Evolutionary conservation across 176 grass and related monocot genomes (phyloP).

Genomic region (Pharus latifolius): DNA sequence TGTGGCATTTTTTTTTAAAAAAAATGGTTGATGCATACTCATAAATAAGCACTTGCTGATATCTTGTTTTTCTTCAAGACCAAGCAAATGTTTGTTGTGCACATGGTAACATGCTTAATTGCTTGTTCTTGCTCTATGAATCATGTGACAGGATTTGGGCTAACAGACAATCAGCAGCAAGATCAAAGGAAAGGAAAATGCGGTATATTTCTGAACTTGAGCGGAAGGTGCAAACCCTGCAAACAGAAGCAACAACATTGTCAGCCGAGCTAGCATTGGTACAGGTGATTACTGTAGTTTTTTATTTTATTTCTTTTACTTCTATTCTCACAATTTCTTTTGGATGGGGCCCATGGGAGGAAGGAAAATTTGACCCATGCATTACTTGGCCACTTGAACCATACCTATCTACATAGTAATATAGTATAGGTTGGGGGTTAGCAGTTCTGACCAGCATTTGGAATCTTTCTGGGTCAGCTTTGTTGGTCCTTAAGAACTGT

Average conservation of each 20-base stretch:
- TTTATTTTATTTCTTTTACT: neutral
- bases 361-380: neutral
- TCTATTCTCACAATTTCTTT: neutral
- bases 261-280: constrained; percentile 23
- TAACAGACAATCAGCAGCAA: constrained; percentile 35
- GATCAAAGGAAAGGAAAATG: constrained; percentile 44
- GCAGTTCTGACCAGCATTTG: neutral
- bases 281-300: neutral
- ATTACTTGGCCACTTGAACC: neutral
- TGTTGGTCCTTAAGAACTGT: neutral
- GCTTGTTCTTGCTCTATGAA: neutral
- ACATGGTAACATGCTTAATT: neutral
- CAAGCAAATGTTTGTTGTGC: neutral
- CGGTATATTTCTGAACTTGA: constrained; percentile 40
- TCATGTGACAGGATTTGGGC: constrained; percentile 24
- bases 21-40: neutral
- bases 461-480: neutral
- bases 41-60: neutral
- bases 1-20: neutral
- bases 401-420: neutral
- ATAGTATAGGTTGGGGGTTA: neutral
- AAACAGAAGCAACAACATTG: constrained; percentile 30
- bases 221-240: constrained; percentile 23
- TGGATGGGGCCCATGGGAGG: neutral
- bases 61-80: neutral